A percentile compares a stretch with the other conserved stretches of the same genome.
These are phyloP conservation scores for Magnaporthiopsis poae DNA, from an alignment of 2,329 filamentous ascomycete genomes.

Conservation along the genomic window DNA sequence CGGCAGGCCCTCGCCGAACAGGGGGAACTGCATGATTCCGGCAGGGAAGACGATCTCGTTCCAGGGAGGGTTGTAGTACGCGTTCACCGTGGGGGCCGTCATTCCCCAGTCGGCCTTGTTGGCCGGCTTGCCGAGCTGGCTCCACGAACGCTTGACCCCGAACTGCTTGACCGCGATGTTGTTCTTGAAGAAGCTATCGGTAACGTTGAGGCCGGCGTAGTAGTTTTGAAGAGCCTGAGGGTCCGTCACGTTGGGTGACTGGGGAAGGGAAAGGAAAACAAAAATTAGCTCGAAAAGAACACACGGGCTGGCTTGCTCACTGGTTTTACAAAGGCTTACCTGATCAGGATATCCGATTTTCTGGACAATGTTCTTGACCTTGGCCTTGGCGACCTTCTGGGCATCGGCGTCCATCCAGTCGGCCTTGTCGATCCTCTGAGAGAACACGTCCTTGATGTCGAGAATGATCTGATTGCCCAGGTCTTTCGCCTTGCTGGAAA, in stretches of 20 bases:
- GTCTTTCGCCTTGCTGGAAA: conserved; percentile 55
- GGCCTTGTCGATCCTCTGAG: conserved; percentile 45
- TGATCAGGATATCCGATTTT: conserved; percentile 58
- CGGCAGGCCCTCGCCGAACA: conserved; percentile 54
- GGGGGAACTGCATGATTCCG: conserved; percentile 59
- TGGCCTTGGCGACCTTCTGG: conserved; percentile 49
- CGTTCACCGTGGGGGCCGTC: conserved; percentile 53
- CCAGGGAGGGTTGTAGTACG: conserved; percentile 53
- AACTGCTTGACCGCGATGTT: conserved; percentile 40
- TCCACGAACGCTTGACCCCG: conserved; percentile 41
- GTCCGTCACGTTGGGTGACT: conserved; percentile 48
- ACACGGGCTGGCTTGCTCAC: neutral
- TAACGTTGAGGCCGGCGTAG: conserved; percentile 45
- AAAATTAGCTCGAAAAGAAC: neutral
- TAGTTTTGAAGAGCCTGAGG: conserved; percentile 45
- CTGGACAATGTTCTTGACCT: conserved; percentile 56
- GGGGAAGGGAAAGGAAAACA: too few species aligned
- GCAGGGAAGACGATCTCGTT: conserved; percentile 63
- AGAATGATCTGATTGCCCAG: conserved; percentile 61
- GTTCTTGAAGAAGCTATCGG: conserved; percentile 48
- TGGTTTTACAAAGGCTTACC: conserved; percentile 5
- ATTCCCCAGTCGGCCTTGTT: conserved; percentile 52
- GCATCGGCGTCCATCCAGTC: conserved; percentile 58
- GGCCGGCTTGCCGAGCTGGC: conserved; percentile 47
- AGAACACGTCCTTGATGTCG: conserved; percentile 59